Conservation (phyloP, 192 early-diverging fungal genomes). For the Backusella liffmaniae region DNA sequence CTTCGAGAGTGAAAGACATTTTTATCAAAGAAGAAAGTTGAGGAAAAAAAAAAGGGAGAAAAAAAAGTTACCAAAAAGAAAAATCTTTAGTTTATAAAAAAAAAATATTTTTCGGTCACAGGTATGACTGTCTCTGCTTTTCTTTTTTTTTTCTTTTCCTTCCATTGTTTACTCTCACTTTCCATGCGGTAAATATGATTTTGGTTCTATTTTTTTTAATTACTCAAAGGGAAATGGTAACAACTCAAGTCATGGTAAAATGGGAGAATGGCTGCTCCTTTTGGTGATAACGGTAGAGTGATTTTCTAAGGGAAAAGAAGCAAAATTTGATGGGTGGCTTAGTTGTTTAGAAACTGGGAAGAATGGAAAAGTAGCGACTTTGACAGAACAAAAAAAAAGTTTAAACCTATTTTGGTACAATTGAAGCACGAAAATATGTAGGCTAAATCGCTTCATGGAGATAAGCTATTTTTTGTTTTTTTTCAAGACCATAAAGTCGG, state of each 20-base stretch:
- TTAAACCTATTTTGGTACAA: not conserved
- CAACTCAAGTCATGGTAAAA: not conserved
- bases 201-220: not conserved
- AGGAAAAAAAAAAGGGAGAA: slow-evolving; percentile 13
- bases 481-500: not conserved
- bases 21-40: slow-evolving; percentile 6
- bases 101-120: slow-evolving; percentile 23
- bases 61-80: slow-evolving; percentile 7
- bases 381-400: not conserved
- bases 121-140: slow-evolving; percentile 5
- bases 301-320: not conserved
- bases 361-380: not conserved
- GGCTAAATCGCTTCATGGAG: not conserved
- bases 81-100: slow-evolving; percentile 18
- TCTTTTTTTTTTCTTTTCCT: not conserved
- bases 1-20: slow-evolving; percentile 68
- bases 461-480: not conserved
- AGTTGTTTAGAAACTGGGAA: not conserved
- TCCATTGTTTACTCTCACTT: not conserved
- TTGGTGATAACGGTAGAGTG: not conserved
- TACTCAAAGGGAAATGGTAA: not conserved
- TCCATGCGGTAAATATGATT: not conserved
- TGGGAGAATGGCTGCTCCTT: not conserved
- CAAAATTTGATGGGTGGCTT: not conserved
- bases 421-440: not conserved